These are phyloP conservation scores for Clonostachys chloroleuca DNA, from an alignment of 2,329 filamentous ascomycete genomes.

Conservation along the genomic window DNA sequence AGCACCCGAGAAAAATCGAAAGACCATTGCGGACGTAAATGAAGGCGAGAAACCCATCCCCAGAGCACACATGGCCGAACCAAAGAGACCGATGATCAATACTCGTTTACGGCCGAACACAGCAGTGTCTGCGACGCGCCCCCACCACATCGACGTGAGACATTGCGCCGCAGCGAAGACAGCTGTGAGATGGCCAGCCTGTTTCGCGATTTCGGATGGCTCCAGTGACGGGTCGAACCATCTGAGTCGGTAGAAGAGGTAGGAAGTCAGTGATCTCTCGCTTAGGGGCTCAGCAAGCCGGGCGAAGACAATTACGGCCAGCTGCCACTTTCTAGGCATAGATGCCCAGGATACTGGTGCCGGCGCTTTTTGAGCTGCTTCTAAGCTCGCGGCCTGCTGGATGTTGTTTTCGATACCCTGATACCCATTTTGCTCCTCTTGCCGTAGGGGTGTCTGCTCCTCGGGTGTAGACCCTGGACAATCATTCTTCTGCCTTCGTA, in stretches of 20 bases:
- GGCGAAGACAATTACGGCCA: slow-evolving; percentile 72
- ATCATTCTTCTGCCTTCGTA: no score
- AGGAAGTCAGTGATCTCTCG: slow-evolving; percentile 63
- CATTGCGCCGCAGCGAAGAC: slow-evolving; percentile 73
- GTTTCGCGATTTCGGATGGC: slow-evolving; percentile 54
- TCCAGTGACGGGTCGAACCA: slow-evolving; percentile 54
- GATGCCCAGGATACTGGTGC: slow-evolving; percentile 51
- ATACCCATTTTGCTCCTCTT: no score
- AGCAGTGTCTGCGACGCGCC: slow-evolving; percentile 56
- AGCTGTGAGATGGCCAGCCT: slow-evolving; percentile 66
- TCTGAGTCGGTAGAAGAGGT: slow-evolving; percentile 72
- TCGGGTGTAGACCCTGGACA: no score
- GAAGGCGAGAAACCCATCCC: slow-evolving; percentile 69
- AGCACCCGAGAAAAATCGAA: slow-evolving; percentile 59
- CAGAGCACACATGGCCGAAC: slow-evolving; percentile 62
- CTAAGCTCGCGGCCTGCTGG: no score
- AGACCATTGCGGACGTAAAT: slow-evolving; percentile 61
- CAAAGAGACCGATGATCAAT: slow-evolving; percentile 62
- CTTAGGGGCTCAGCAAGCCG: slow-evolving; percentile 73
- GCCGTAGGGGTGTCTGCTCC: no score
- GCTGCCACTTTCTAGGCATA: slow-evolving; percentile 72
- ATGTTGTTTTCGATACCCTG: no score
- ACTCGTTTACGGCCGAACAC: slow-evolving; percentile 63
- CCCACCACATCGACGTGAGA: slow-evolving; percentile 70
- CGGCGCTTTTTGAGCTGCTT: no score